A percentile compares a stretch with the other conserved stretches of the same genome.
Evolutionary conservation across 495 filamentous ascomycete genomes (phyloP).

Genomic region (Penicillium herquei): DNA sequence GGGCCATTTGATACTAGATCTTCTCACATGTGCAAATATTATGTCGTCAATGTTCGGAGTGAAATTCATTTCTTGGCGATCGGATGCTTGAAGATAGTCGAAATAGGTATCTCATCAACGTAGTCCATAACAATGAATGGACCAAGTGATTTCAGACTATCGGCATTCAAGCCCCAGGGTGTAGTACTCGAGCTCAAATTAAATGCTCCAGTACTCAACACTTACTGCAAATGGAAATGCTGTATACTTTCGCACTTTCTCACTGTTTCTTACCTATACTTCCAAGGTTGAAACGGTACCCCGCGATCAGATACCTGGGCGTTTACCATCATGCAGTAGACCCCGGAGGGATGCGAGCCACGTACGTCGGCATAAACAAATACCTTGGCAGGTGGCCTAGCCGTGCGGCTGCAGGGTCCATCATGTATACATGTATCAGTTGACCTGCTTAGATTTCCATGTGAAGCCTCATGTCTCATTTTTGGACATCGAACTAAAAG

Average conservation of each 20-base stretch:
- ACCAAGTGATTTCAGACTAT: no score
- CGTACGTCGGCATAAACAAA: not conserved
- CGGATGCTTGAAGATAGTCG: no score
- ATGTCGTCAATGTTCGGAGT: no score
- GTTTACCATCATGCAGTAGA: not conserved
- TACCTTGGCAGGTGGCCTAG: not conserved
- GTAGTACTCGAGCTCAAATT: no score
- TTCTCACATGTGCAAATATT: no score
- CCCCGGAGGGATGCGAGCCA: not conserved
- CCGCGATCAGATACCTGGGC: not conserved
- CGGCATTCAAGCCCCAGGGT: no score
- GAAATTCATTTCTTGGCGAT: no score
- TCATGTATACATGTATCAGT: not conserved
- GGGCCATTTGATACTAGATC: no score
- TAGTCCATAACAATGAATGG: no score
- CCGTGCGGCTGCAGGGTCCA: not conserved
- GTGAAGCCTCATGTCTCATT: not conserved
- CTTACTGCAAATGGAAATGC: not conserved
- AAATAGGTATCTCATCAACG: no score
- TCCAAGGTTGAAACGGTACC: not conserved
- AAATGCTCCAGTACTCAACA: no score
- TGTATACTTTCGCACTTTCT: not conserved
- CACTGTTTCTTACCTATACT: not conserved
- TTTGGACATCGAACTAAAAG: not conserved
- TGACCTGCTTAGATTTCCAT: not conserved